Base-by-base conservation (phyloP, 768 basidiomycete genomes). In the Crassisporium funariophilum region DNA sequence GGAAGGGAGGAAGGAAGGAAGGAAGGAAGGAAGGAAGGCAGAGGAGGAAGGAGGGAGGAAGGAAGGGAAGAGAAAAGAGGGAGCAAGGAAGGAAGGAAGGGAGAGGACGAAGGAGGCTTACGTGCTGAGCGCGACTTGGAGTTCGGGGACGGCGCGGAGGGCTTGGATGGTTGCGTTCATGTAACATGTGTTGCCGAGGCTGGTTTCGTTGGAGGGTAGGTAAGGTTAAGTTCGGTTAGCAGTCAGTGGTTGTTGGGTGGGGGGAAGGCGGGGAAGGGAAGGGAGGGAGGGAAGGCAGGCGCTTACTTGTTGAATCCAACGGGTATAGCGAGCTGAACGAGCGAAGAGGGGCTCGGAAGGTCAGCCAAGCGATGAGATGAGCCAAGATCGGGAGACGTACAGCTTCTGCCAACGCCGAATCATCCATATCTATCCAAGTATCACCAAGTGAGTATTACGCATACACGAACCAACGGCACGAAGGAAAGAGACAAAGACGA, bases 91-190 rank as follows among this genome's bases (percentile, higher is more conserved):
- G n/a, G n/a, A n/a, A n/a, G 13, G 41, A 19, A 22, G 39, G 27
- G 33, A 15, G 36, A 17, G 15, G 20, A 19, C 19, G 38, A 35
- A 24, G 17, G 19, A 66, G 80, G 54, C n/a, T 31, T 61, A 87
- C 81, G 69, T 67, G 58, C 65, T 66, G 16, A 98, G 75, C 0
- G 91, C 88, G 1, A 75, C 63, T 59, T 88, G 86, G 4, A 99
- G 78, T 57, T 97, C 93, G 2, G 95, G 94, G 40, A 99, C 86
- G 3, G 90, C 84, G 17, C 92, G 88, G 52, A 99, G 78, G n/a
- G 89, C 86, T 71, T 99, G 97, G 1, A 98, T 74, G 2, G 91
- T 92, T 1, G 97, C 84, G 62, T 95, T 98, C 87, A 98, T 92
- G 70, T 99, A 99, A 60, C 95, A 98, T 0, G 95, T 98, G 62